Percentiles rank a stretch among this genome's conserved stretches.
Conservation (phyloP, 2,329 filamentous ascomycete species). For the Aciculosporium take region DNA sequence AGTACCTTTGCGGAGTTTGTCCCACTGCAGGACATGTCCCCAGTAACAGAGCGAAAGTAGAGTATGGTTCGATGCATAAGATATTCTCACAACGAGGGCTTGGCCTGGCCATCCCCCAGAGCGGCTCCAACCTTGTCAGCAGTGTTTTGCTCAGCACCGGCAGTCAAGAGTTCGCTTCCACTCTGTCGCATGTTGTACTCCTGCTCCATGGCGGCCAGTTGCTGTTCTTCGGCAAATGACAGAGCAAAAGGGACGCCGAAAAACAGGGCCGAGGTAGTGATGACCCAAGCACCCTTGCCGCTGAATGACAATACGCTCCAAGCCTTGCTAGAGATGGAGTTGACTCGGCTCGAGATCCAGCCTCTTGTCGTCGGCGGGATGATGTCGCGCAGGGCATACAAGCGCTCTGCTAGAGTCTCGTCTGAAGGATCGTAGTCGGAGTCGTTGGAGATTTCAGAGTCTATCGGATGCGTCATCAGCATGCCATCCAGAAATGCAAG, state of each 20-base stretch:
- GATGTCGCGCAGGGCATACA: slow-evolving; percentile 62
- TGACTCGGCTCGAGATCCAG: slow-evolving; percentile 47
- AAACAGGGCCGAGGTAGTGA: slow-evolving; percentile 79
- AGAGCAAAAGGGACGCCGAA: slow-evolving; percentile 87
- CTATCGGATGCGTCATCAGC: slow-evolving; percentile 24
- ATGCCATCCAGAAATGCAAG: background rate
- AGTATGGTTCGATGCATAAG: background rate
- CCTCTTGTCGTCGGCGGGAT: slow-evolving; percentile 58
- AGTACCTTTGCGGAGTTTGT: background rate
- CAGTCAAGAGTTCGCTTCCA: slow-evolving; percentile 56
- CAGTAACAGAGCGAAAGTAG: background rate
- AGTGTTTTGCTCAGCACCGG: slow-evolving; percentile 29
- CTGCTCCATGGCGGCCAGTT: slow-evolving; percentile 93
- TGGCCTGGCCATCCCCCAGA: slow-evolving; percentile 30
- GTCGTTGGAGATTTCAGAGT: slow-evolving; percentile 75
- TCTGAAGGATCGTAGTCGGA: slow-evolving; percentile 49
- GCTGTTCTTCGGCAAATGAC: slow-evolving; percentile 89
- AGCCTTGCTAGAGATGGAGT: slow-evolving; percentile 33
- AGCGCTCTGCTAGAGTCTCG: slow-evolving; percentile 51
- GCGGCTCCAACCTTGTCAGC: slow-evolving; percentile 35
- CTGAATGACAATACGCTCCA: slow-evolving; percentile 52
- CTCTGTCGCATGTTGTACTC: slow-evolving; percentile 93
- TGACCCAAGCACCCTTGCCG: slow-evolving; percentile 79
- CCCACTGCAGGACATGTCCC: background rate
- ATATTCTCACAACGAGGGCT: slow-evolving; percentile 33